Evolutionary conservation across 2,329 filamentous ascomycete genomes (phyloP).

Genomic region (Aspergillus texensis): DNA sequence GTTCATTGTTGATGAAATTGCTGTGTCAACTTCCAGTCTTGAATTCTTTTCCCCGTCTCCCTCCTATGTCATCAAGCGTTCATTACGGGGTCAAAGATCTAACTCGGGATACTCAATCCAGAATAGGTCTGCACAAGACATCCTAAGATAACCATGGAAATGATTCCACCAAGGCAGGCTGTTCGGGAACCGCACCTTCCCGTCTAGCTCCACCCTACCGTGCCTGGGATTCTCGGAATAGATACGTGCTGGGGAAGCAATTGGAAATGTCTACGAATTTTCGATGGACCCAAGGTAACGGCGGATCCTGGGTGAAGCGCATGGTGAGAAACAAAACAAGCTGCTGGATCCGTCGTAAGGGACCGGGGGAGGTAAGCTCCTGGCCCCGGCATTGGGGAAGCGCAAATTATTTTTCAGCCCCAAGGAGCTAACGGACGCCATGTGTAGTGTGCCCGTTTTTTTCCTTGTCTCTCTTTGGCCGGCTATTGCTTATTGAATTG

Average conservation of each 20-base stretch:
- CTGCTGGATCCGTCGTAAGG: conserved; percentile 7
- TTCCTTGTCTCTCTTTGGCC: conserved; percentile 4
- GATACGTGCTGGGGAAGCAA: neutral
- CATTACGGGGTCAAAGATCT: neutral
- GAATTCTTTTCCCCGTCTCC: neutral
- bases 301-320: conserved; percentile 1
- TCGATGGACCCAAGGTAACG: conserved; percentile 3
- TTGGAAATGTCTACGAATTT: conserved; percentile 7
- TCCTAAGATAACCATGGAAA: conserved; percentile 6
- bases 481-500: conserved; percentile 15
- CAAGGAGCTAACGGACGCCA: conserved; percentile 19
- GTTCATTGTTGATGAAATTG: neutral
- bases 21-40: neutral
- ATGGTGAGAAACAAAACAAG: conserved; percentile 13
- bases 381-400: conserved; percentile 14
- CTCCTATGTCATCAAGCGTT: conserved; percentile 1
- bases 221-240: conserved; percentile 2
- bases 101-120: conserved; percentile 12
- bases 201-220: conserved; percentile 11
- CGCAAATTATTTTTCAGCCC: conserved; percentile 23
- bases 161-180: conserved; percentile 1
- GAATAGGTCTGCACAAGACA: conserved; percentile 13
- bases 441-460: conserved; percentile 7
- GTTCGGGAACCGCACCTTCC: conserved; percentile 6
- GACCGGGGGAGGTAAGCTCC: conserved; percentile 13